Percentiles rank a stretch among this genome's conserved stretches.
These are phyloP conservation scores for Xerocomellus chrysenteron DNA, from an alignment of 768 basidiomycete genomes.

Conservation along the genomic window DNA sequence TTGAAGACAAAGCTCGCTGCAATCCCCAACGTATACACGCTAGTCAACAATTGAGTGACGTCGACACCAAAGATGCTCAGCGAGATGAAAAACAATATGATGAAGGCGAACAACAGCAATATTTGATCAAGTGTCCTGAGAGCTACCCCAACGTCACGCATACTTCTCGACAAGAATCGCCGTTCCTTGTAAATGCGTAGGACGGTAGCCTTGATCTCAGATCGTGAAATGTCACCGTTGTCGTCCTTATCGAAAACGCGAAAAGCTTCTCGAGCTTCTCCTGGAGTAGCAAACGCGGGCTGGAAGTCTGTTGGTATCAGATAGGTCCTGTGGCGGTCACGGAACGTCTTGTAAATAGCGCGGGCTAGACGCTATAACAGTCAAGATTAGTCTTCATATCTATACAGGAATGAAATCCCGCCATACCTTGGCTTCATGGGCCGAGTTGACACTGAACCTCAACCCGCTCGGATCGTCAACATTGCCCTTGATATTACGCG, in stretches of 20 bases:
- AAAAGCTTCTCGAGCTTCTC: conserved; percentile 65
- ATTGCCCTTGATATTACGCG: conserved; percentile 61
- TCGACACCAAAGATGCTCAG: conserved; percentile 71
- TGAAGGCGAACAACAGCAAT: conserved; percentile 57
- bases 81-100: conserved; percentile 71
- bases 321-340: conserved; percentile 52
- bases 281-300: conserved; percentile 60
- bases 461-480: conserved; percentile 43
- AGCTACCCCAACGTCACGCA: conserved; percentile 73
- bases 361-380: conserved; percentile 60
- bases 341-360: conserved; percentile 62
- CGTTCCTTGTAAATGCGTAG: conserved; percentile 78
- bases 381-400: neutral
- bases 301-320: conserved; percentile 68
- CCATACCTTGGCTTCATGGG: conserved; percentile 65
- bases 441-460: conserved; percentile 53
- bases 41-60: conserved; percentile 63
- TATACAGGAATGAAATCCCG: neutral
- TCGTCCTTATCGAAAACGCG: conserved; percentile 73
- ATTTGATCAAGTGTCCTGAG: conserved; percentile 64
- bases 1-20: conserved; percentile 84
- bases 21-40: conserved; percentile 69
- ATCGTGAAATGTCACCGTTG: conserved; percentile 72
- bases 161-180: conserved; percentile 68
- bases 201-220: conserved; percentile 70